A percentile compares a stretch with the other conserved stretches of the same genome.
These are phyloP conservation scores for Aegilops sharonensis DNA, from an alignment of 176 grass and related monocot species.

Conservation along the genomic window DNA sequence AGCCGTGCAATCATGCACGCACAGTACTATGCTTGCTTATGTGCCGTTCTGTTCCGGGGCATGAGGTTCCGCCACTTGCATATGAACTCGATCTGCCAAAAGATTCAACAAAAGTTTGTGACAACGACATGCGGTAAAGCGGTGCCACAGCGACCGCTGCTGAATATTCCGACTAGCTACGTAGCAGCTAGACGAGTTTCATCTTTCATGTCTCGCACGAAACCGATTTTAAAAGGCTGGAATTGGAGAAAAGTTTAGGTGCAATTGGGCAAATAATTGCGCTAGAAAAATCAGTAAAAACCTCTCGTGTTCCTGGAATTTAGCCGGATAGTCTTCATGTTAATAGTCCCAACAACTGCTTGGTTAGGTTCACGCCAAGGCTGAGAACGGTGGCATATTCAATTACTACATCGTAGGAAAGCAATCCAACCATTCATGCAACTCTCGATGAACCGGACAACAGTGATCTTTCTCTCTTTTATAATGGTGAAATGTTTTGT, in stretches of 20 bases:
- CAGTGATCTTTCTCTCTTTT: neutral
- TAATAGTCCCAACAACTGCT: slow-evolving; percentile 19
- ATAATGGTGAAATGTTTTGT: neutral
- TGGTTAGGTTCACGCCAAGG: neutral
- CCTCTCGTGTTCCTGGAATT: slow-evolving; percentile 5
- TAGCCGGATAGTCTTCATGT: slow-evolving; percentile 1
- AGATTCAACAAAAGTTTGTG: slow-evolving; percentile 10
- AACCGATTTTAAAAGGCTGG: slow-evolving; percentile 14
- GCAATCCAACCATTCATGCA: neutral
- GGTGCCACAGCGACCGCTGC: slow-evolving; percentile 1
- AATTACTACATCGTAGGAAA: neutral
- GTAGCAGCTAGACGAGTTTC: slow-evolving; percentile 13
- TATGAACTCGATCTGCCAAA: slow-evolving; percentile 1
- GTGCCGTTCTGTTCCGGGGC: slow-evolving; percentile 7
- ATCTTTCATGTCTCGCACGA: slow-evolving; percentile 25
- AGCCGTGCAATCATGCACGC: slow-evolving; percentile 14
- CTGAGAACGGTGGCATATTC: neutral
- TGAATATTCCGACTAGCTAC: slow-evolving; percentile 27
- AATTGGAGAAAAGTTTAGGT: slow-evolving; percentile 31
- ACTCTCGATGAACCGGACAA: neutral
- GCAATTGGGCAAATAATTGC: slow-evolving; percentile 51
- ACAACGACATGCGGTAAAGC: slow-evolving; percentile 12
- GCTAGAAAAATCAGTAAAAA: slow-evolving; percentile 22
- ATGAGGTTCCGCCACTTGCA: neutral
- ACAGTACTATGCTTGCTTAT: slow-evolving; percentile 12